Evolutionary conservation across 1,139 yeast genomes (phyloP), one percentile per base, ranked within the genome.

Genomic region (Casaregolazyma lundiana): DNA sequence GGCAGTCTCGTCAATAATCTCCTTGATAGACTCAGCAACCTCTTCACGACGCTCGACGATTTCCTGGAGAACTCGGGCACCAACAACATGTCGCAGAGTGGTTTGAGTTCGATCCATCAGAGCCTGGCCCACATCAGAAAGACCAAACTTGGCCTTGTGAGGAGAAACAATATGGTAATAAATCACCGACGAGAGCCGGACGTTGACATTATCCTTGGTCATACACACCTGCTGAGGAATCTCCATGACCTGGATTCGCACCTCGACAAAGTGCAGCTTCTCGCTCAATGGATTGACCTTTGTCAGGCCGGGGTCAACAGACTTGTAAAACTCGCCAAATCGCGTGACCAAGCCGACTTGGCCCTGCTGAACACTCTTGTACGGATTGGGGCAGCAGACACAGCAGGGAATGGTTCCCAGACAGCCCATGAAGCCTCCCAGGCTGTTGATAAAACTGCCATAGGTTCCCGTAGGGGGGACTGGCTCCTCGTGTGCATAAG

Each of bases 41-140:
- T 82, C 86, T 57, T 82, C 89, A 54, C 90, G 70, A 61, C 83
- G 79, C 60, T 83, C 89, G 57, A 83, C 83, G 41, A 82, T 84
- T 58, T 83, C 89, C 65, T 83, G 90, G 57, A 83, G 70, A 16
- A 71, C 70, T 47, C 87, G 69, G 35, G 83, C 73, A 54, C 90
- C 90, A 50, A 81, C 76, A 9, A 83, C 89, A 57, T 82, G 87
- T 62, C 90, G 74, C 57, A 83, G 69, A 2, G 90, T 83, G 39
- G 88, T 83, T 64, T 81, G 87, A 3, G 89, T 81, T 63, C 89
- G 73, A 63, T 82, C 89, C 50, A 72, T 66, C 49, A 83, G 73
- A n/a, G 89, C 85, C 35, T 66, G 68, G 53, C 73, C 72, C 50
- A 82, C 78, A 58, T 78, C 67, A 35, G 71, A 63, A 51, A 83